These are phyloP conservation scores for Calocybe cyanea DNA, from an alignment of 768 basidiomycete species.

Conservation along the genomic window DNA sequence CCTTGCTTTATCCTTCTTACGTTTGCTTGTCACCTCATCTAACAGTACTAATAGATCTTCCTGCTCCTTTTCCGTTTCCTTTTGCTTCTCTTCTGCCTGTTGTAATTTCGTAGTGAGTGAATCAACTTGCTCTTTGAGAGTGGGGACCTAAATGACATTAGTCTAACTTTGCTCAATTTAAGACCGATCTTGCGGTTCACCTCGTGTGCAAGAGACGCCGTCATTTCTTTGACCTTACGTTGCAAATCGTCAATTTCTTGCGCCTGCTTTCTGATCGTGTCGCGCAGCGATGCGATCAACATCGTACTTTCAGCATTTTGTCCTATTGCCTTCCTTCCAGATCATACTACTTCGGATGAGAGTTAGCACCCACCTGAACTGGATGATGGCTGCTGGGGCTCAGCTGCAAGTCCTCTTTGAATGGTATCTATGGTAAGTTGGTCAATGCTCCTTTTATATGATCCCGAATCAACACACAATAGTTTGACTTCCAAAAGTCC, in stretches of 20 bases:
- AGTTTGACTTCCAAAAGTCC: conserved; percentile 98
- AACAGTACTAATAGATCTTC: conserved; percentile 92
- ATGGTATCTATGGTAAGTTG: conserved; percentile 53
- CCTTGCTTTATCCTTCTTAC: conserved; percentile 76
- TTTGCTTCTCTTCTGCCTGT: conserved; percentile 58
- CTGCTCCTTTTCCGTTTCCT: conserved; percentile 92
- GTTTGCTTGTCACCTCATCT: conserved; percentile 87
- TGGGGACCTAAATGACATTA: conserved; percentile 25
- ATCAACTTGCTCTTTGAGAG: conserved; percentile 43
- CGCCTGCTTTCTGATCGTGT: conserved; percentile 79
- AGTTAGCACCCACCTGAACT: conserved; percentile 32
- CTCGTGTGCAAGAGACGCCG: conserved; percentile 31
- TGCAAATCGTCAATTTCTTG: conserved; percentile 72
- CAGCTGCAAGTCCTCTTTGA: conserved; percentile 66
- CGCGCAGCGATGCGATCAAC: conserved; percentile 79
- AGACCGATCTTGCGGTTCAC: conserved; percentile 18
- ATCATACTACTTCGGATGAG: conserved; percentile 1
- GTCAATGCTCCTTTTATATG: not conserved
- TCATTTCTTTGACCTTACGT: conserved; percentile 47
- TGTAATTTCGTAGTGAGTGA: conserved; percentile 45
- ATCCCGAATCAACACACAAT: conserved; percentile 54
- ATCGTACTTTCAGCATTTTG: conserved; percentile 75
- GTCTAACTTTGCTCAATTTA: conserved; percentile 17
- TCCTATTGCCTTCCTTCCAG: conserved; percentile 30
- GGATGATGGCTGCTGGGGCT: conserved; percentile 62